Conservation (phyloP, 257 asterid species). For the Schizonepeta tenuifolia region DNA sequence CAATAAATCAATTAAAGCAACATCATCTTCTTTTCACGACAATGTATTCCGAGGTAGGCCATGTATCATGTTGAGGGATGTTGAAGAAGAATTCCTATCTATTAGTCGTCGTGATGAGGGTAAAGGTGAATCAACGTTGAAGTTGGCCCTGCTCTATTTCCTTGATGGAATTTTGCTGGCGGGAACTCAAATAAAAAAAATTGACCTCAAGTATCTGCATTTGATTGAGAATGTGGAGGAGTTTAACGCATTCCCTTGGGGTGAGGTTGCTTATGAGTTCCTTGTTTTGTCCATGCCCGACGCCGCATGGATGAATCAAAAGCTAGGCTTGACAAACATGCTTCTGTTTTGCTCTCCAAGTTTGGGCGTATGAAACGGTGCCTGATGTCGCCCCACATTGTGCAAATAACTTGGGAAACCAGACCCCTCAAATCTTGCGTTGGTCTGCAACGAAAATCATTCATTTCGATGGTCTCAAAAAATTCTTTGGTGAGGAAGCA, state of each 20-base stretch:
- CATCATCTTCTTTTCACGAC: neutral
- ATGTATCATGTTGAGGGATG: neutral
- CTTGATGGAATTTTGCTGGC: neutral
- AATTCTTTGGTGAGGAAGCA: neutral
- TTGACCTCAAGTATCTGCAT: neutral
- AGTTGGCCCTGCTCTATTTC: neutral
- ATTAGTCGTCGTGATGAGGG: neutral
- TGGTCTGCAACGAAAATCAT: neutral
- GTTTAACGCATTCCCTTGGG: neutral
- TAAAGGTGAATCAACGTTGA: neutral
- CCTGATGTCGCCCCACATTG: neutral
- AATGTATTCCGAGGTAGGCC: neutral
- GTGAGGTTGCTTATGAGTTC: neutral
- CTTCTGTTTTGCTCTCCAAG: neutral
- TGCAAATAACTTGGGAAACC: neutral
- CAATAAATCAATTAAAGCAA: neutral
- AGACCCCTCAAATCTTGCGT: neutral
- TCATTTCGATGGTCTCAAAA: neutral
- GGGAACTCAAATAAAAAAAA: neutral
- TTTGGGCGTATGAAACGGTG: neutral
- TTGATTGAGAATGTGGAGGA: neutral
- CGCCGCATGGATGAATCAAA: neutral
- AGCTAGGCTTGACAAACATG: neutral
- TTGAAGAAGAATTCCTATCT: neutral
- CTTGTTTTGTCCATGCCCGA: neutral